These are phyloP conservation scores for Aulographum hederae DNA, from an alignment of 2,329 filamentous ascomycete species.

Conservation along the genomic window DNA sequence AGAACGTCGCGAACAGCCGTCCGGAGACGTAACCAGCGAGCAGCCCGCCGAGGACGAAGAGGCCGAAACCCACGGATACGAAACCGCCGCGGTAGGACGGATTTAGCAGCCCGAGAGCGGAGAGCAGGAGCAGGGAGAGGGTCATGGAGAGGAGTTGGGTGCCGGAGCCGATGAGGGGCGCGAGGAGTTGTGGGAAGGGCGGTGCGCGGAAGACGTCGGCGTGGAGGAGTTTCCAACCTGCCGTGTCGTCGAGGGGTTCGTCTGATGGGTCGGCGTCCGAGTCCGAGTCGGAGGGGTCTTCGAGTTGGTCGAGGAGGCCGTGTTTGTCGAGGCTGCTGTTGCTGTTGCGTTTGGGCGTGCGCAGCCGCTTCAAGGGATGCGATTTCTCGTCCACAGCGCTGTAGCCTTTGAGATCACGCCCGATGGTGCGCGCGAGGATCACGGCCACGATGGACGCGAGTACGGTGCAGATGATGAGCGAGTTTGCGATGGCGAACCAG, in stretches of 20 bases:
- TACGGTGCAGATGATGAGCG: slow-evolving; percentile 62
- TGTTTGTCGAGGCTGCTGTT: slow-evolving; percentile 32
- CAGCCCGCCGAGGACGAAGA: slow-evolving; percentile 67
- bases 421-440: slow-evolving; percentile 61
- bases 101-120: slow-evolving; percentile 61
- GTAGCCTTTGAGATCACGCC: no score
- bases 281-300: slow-evolving; percentile 23
- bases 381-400: slow-evolving; percentile 54
- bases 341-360: slow-evolving; percentile 31
- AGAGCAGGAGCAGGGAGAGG: slow-evolving; percentile 50
- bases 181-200: slow-evolving; percentile 49
- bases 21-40: slow-evolving; percentile 82
- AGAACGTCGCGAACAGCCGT: slow-evolving; percentile 67
- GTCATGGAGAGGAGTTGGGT: slow-evolving; percentile 77
- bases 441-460: slow-evolving; percentile 65
- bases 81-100: slow-evolving; percentile 83
- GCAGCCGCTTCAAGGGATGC: slow-evolving; percentile 47
- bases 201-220: slow-evolving; percentile 75
- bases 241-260: slow-evolving; percentile 58
- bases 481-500: slow-evolving; percentile 80
- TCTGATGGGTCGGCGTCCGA: slow-evolving; percentile 41
- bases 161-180: slow-evolving; percentile 67
- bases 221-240: slow-evolving; percentile 77
- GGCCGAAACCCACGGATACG: slow-evolving; percentile 62
- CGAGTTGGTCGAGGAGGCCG: slow-evolving; percentile 29